Base-by-base conservation (phyloP, 2,329 filamentous ascomycete species). In the Lizonia empirigonia region DNA sequence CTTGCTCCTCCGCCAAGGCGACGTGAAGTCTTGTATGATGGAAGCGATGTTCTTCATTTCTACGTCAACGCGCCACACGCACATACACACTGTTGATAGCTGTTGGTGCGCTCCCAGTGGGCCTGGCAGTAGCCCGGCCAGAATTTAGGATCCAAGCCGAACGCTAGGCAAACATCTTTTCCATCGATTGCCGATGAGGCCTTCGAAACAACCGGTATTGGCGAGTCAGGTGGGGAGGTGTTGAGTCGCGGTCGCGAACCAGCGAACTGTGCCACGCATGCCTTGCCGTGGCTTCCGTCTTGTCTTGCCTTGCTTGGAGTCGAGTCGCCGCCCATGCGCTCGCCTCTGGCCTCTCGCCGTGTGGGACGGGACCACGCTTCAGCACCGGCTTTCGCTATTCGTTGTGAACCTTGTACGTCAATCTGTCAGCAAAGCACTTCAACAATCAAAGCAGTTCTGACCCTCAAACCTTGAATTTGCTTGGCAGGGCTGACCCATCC, bases 221-320 rank as follows among this genome's bases (percentile, higher is more conserved):
- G 44, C 49, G 12, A 8, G 4, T 27, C 18, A 39, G 18, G 10
- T 39, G 47, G 39, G 47, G 40, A 50, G 34, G 40, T 35, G 34
- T 39, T 50, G 40, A 40, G 23, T 49, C 32, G 45, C 19, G n/a
- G 30, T n/a, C 20, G 36, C 26, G 22, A 18, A 24, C 4, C 33
- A 34, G 30, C 40, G 26, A 37, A 23, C 37, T 23, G 38, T 44
- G 33, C 46, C 45, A 16, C 23, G n/a, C 33, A 15, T 24, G 22
- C 34, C 47, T 38, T 50, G 47, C 47, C 39, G 34, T 50, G 24
- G 33, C 32, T 36, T 36, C 37, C 38, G 20, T 30, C 32, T 22
- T 32, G 46, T 22, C 38, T 19, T 35, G 47, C 40, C 40, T 45
- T 45, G 35, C 40, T 30, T 50, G 23, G 13, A 18, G n/a, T 36